These are phyloP conservation scores for Ichthyophthirius multifiliis DNA, from an alignment of 169 alveolate species.

Conservation along the genomic window DNA sequence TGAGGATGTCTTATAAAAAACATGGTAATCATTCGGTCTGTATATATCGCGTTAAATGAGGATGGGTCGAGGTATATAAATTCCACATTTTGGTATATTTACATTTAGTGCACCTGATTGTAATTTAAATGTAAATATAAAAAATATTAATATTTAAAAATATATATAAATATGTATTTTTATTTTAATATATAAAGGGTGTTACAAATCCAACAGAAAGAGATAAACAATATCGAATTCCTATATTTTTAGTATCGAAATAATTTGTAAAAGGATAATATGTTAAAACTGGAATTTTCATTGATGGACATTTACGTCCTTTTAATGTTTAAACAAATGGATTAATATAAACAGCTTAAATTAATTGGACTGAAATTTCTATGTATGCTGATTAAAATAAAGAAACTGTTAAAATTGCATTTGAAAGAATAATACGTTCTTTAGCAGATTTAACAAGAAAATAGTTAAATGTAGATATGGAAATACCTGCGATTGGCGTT, in stretches of 20 bases:
- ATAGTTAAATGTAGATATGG: slow-evolving; percentile 27
- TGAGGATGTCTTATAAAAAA: not conserved
- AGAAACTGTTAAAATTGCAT: slow-evolving; percentile 43
- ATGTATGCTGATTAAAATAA: slow-evolving; percentile 35
- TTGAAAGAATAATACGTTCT: slow-evolving; percentile 31
- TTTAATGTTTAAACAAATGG: slow-evolving; percentile 62
- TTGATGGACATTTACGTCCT: slow-evolving; percentile 48
- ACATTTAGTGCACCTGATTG: slow-evolving; percentile 62
- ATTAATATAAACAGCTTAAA: slow-evolving; percentile 46
- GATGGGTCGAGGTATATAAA: slow-evolving; percentile 60
- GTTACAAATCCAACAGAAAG: slow-evolving; percentile 67
- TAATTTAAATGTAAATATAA: slow-evolving; percentile 30
- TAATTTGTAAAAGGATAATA: slow-evolving; percentile 55
- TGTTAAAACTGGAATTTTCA: slow-evolving; percentile 53
- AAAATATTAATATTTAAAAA: not conserved
- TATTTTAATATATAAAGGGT: slow-evolving; percentile 29
- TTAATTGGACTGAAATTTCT: slow-evolving; percentile 68
- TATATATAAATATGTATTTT: not conserved
- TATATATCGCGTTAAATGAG: slow-evolving; percentile 46
- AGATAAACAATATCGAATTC: slow-evolving; percentile 55
- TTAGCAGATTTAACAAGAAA: slow-evolving; percentile 31
- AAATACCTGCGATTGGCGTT: slow-evolving; percentile 33
- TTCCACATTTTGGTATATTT: slow-evolving; percentile 62
- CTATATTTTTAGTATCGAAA: slow-evolving; percentile 57
- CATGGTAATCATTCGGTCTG: slow-evolving; percentile 15